Base-by-base conservation (phyloP, 2,329 filamentous ascomycete species). In the Grosmannia clavigera region DNA sequence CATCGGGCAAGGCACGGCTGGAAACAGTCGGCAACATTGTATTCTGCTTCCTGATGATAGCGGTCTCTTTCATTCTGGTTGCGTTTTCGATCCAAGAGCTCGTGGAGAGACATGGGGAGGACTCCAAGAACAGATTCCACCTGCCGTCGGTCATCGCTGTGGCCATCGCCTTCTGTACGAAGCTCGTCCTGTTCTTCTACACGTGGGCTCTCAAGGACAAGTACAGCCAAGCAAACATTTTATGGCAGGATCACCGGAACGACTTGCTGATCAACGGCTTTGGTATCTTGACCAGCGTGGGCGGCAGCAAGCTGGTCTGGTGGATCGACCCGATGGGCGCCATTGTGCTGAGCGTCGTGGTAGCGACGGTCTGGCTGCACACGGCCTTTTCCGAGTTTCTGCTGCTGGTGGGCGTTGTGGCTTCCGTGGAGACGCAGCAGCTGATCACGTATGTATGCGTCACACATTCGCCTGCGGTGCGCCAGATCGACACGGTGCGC, bases 241-340 rank as follows among this genome's bases (percentile, higher is more conserved):
- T 97, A 16, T 96, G 91, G 92, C 89, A 95, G 72, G 92, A 97
- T 69, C 94, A 99, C 75, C 86, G 94, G 63, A 99, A 99, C 70
- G 94, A 99, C 70, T 78, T 99, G n/a, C 79, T 96, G 67, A 90
- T 99, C 80, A 99, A 97, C 71, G 90, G 90, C 59, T 90, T 95
- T 66, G 91, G 88, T 82, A 85, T 97, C 64, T 74, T 96, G 59
- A 96, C 92, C 1, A 92, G 88, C 3, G 86, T 96, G n/a, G 89
- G 90, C 60, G 94, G 94, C 40, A 84, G 85, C 64, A 95, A 95
- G 76, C 78, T 97, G 27, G 77, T 78, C 62, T 96, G 92, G 92
- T 97, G 90, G 90, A 85, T 99, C 65, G 94, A 99, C 74, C 91
- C 94, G 0, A 84, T 88, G 76, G 94, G 94, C 52, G 92, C 94